Percentiles rank a stretch among this genome's conserved stretches.
These are phyloP conservation scores for Ceratobasidium sp. DNA, from an alignment of 1,284 basidiomycete genomes.

Conservation along the genomic window DNA sequence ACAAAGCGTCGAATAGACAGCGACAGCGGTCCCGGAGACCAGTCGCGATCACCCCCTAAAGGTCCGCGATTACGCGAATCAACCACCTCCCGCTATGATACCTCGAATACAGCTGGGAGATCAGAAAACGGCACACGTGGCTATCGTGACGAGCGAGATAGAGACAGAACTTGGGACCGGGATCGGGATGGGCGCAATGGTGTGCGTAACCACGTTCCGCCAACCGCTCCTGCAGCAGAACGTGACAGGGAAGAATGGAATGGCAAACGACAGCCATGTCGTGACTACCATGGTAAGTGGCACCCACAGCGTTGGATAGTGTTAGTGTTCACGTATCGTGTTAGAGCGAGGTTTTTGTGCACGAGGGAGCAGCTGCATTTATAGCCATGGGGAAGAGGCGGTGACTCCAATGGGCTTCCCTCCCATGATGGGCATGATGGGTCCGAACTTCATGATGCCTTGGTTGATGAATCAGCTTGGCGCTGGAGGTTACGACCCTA, in stretches of 20 bases:
- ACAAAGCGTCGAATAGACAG: constrained; percentile 73
- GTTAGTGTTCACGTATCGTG: constrained; percentile 33
- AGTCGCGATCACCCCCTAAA: constrained; percentile 71
- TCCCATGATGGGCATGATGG: constrained; percentile 49
- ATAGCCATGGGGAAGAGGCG: constrained; percentile 87
- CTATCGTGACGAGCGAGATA: constrained; percentile 56
- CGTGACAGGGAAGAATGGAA: constrained; percentile 46
- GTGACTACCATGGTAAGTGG: constrained; percentile 87
- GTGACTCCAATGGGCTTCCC: constrained; percentile 65
- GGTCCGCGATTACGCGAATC: constrained; percentile 75
- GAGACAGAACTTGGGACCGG: constrained; percentile 53
- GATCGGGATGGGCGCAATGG: constrained; percentile 55
- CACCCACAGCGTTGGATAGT: constrained; percentile 37
- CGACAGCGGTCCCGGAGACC: constrained; percentile 63
- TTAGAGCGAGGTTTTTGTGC: constrained; percentile 91
- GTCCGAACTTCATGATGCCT: constrained; percentile 44
- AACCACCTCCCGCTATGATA: constrained; percentile 70
- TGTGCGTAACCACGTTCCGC: constrained; percentile 55
- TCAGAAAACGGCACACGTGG: constrained; percentile 52
- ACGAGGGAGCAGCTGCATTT: constrained; percentile 91
- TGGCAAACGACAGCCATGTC: constrained; percentile 69
- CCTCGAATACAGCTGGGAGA: constrained; percentile 49
- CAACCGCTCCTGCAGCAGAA: constrained; percentile 49
- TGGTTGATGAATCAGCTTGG: constrained; percentile 47
- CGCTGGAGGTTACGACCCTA: constrained; percentile 74